phyloP scores from a whole-genome alignment of 176 grass and related monocot genomes.

The Ensete glaucum region DNA sequence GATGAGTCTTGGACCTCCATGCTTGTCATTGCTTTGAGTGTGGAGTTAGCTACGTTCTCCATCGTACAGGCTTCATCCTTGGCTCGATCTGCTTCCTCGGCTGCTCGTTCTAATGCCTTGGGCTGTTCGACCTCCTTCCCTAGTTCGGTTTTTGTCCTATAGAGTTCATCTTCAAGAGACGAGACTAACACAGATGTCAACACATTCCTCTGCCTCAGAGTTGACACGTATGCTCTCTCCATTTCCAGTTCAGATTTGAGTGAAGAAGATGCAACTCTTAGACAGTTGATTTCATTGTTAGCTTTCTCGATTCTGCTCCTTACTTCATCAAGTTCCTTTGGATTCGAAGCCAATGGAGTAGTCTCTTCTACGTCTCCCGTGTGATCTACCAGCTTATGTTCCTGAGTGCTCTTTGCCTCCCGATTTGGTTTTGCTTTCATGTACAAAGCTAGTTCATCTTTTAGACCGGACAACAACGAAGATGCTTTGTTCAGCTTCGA shows the following conservation, averaged over 20 bases:
- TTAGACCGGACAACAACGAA: conserved; percentile 30
- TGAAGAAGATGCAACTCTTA: background rate
- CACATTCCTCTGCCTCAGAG: background rate
- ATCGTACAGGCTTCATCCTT: background rate
- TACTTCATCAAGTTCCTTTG: background rate
- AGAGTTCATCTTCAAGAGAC: background rate
- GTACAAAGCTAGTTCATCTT: conserved; percentile 32
- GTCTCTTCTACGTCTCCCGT: background rate
- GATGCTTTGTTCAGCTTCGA: conserved; percentile 38
- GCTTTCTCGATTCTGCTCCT: background rate
- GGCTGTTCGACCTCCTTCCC: background rate
- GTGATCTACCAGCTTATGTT: background rate
- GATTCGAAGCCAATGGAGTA: background rate
- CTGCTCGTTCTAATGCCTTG: background rate
- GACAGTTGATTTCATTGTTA: background rate
- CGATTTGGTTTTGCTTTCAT: conserved; percentile 21
- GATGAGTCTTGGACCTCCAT: background rate
- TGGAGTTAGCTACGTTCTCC: background rate
- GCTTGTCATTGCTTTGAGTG: background rate
- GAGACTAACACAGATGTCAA: background rate
- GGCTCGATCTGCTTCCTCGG: background rate
- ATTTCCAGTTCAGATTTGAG: background rate
- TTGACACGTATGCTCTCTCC: background rate
- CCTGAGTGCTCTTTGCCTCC: conserved; percentile 1
- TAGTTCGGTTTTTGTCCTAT: background rate